Evolutionary conservation across 2,329 filamentous ascomycete genomes (phyloP).

Genomic region (Talaromyces sp.): DNA sequence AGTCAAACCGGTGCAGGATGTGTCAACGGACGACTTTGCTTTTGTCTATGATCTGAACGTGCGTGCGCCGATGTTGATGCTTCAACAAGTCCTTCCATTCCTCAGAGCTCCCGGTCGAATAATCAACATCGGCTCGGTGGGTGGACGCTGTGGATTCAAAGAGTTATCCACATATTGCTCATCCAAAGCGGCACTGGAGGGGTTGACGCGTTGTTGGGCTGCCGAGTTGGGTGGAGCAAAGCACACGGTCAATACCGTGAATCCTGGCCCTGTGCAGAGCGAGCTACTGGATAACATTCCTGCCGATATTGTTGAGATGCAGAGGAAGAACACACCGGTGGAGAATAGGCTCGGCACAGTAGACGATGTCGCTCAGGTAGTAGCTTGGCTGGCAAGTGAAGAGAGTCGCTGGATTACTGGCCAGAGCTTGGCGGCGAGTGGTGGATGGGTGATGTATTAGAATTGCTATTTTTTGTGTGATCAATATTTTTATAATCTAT

Average conservation of each 20-base stretch:
- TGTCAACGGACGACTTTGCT: slow-evolving; percentile 47
- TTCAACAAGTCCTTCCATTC: slow-evolving; percentile 48
- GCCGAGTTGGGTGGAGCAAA: slow-evolving; percentile 51
- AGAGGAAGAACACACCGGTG: slow-evolving; percentile 48
- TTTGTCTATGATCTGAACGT: slow-evolving; percentile 54
- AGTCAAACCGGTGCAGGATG: slow-evolving; percentile 32
- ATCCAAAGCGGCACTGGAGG: slow-evolving; percentile 57
- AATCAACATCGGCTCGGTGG: slow-evolving; percentile 48
- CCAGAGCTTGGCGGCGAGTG: slow-evolving; percentile 51
- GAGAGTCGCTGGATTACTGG: slow-evolving; percentile 49
- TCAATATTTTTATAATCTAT: not conserved
- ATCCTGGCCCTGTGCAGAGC: slow-evolving; percentile 54
- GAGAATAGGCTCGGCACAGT: slow-evolving; percentile 46
- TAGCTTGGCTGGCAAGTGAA: slow-evolving; percentile 49
- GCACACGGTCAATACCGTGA: slow-evolving; percentile 57
- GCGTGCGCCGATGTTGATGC: slow-evolving; percentile 49
- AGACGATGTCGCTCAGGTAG: slow-evolving; percentile 52
- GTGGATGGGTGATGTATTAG: slow-evolving; percentile 34
- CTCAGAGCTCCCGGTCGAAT: slow-evolving; percentile 46
- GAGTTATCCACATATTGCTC: slow-evolving; percentile 48
- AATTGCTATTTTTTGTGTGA: not conserved
- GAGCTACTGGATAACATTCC: slow-evolving; percentile 53
- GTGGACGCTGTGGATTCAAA: slow-evolving; percentile 31
- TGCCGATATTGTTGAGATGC: slow-evolving; percentile 42
- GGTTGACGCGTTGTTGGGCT: slow-evolving; percentile 54